Conservation (phyloP, 2,329 filamentous ascomycete genomes). For the Aureobasidium sp. region DNA sequence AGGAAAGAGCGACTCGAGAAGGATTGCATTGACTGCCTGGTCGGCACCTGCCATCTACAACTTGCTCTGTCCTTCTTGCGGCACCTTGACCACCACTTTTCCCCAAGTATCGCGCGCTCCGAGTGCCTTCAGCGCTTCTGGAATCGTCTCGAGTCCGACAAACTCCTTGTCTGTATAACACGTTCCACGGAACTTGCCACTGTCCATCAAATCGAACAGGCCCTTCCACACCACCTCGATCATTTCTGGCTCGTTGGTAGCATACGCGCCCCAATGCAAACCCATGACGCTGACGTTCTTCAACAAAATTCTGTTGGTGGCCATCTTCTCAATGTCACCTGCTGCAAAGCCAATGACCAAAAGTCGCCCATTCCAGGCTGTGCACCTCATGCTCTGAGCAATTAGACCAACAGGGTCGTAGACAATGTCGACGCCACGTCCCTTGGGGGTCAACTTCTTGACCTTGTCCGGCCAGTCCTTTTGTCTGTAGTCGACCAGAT, state of each 20-base stretch:
- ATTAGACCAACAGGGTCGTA: slow-evolving; percentile 92
- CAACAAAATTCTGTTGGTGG: slow-evolving; percentile 81
- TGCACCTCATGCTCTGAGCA: slow-evolving; percentile 80
- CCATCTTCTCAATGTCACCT: slow-evolving; percentile 80
- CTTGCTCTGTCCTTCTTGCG: slow-evolving; percentile 49
- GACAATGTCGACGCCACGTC: slow-evolving; percentile 76
- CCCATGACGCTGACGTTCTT: slow-evolving; percentile 92
- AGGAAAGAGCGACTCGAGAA: neutral
- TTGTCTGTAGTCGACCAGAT: slow-evolving; percentile 67
- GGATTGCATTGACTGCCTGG: neutral
- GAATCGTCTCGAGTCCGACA: slow-evolving; percentile 70
- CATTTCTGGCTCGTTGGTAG: slow-evolving; percentile 59
- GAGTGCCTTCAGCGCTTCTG: slow-evolving; percentile 65
- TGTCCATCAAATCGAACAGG: slow-evolving; percentile 65
- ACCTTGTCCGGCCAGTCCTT: slow-evolving; percentile 57
- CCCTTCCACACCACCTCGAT: slow-evolving; percentile 71
- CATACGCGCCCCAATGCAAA: slow-evolving; percentile 84
- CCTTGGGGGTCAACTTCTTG: slow-evolving; percentile 65
- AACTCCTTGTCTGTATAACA: slow-evolving; percentile 76
- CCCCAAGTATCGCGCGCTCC: slow-evolving; percentile 84
- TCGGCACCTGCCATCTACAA: slow-evolving; percentile 19
- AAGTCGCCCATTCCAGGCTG: slow-evolving; percentile 83
- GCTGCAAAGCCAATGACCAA: slow-evolving; percentile 85
- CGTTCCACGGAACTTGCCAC: slow-evolving; percentile 73
- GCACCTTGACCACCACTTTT: slow-evolving; percentile 85